Base-by-base conservation (phyloP, 192 early-diverging fungal genomes). In the Allomyces macrogynus region DNA sequence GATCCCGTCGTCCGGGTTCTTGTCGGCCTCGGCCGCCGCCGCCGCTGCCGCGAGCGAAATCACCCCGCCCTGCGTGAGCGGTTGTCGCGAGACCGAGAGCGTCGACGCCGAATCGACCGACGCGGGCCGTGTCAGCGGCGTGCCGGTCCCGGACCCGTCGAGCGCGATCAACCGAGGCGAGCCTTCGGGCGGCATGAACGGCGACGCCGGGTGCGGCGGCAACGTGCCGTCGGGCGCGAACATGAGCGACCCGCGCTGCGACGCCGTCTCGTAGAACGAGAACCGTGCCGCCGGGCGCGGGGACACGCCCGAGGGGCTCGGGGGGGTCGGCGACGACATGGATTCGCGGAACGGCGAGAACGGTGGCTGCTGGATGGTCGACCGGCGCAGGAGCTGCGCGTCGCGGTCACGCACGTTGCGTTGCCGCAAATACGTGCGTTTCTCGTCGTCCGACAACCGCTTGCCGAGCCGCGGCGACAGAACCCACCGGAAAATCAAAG, bases 391-490 rank as follows among this genome's bases (percentile, higher is more conserved):
- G 1, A 57, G 61, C 3, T 16, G 11, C 61, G 61, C 61, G 61
- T 23, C 24, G 61, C 61, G 61, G n/a, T 62, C 23, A 9, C 24
- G 61, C n/a, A 23, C 23, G 23, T 62, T 23, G 23, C 22, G 61
- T 12, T 14, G 23, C 20, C 61, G 61, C n/a, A 23, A 23, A 11
- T 12, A 22, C 3, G 22, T 23, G 24, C 23, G 61, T 23, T 62
- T 62, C 61, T 62, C 22, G n/a, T 43, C 27, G 63, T 20, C 49
- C 12, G 12, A 14, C 2, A 42, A 7, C 16, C 62, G 25, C 43
- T 70, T 69, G 26, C 77, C 76, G 11, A 78, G 43, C 43, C 68
- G 61, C 69, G 74, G 73, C 12, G 75, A 76, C 42, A 79, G 67
- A 10, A 70, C 40, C 62, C 67, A 73, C n/a, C 62, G 65, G 67